Evolutionary conservation across 306 rosid species (phyloP).

Genomic region (Gynostemma pentaphyllum): DNA sequence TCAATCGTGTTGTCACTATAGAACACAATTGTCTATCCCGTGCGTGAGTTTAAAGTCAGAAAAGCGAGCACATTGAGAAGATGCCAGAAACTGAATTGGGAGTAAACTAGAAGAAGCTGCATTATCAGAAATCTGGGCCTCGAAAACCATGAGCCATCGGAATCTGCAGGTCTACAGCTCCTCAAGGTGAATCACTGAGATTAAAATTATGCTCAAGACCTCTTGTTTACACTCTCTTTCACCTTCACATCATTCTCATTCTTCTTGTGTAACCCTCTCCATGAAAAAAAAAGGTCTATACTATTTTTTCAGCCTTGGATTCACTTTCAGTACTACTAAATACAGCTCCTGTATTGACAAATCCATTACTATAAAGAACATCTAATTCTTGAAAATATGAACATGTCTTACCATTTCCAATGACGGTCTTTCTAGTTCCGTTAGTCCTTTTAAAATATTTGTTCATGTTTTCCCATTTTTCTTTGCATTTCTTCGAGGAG

Average conservation of each 20-base stretch:
- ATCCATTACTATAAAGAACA: conserved; percentile 39
- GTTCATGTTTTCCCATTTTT: conserved; percentile 87
- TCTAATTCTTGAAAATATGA: conserved; percentile 58
- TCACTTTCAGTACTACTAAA: neutral
- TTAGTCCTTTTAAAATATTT: conserved; percentile 53
- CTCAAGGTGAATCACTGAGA: neutral
- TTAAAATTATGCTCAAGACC: neutral
- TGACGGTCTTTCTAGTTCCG: conserved; percentile 42
- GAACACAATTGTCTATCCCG: neutral
- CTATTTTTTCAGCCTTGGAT: conserved; percentile 1
- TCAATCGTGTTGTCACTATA: neutral
- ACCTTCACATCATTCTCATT: neutral
- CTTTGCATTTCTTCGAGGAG: conserved; percentile 61
- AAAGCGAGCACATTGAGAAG: neutral
- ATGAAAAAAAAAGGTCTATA: neutral
- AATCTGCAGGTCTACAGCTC: neutral
- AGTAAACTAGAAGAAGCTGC: neutral
- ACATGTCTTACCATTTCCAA: conserved; percentile 37
- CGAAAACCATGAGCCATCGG: neutral
- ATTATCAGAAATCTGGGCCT: neutral
- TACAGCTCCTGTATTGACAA: conserved; percentile 25
- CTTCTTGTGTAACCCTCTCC: neutral
- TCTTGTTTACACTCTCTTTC: neutral
- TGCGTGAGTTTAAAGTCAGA: neutral
- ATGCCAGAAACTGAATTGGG: neutral